Evolutionary conservation across 495 filamentous ascomycete species (phyloP), one percentile per base, ranked within the genome.

Genomic region (Astrocystis sublimbata): DNA sequence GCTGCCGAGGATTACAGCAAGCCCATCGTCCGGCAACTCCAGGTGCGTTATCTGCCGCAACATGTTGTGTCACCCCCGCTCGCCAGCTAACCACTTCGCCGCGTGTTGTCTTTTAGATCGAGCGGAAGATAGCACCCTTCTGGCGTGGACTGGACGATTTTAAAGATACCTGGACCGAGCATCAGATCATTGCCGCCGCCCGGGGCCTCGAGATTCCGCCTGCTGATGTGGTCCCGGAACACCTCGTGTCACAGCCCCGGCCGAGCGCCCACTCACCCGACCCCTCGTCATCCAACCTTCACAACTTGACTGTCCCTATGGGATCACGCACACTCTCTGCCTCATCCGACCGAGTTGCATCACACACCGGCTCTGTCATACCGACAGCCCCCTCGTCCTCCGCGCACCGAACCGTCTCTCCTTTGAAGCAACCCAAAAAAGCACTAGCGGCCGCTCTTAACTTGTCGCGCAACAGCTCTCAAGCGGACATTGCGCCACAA

Each of bases 1-100:
- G 91, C 93, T 3, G 79, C 86, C 17, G 94, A 98, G 73, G 94
- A 98, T 73, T 98, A 92, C 71, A 96, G 87, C 76, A 97, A 98
- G 71, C 79, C 80, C 41, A 81, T 93, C 31, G 94, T 98, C 42
- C 86, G 96, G 67, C 93, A 97, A 72, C 79, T 98, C 62, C 94
- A 96, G 88, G 92, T 96, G 80, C 66, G 81, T 60, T 33, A 52
- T 13, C 9, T 1, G 28, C 30, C 6, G 17, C 30, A 23, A 17
- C 49, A 52, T 5, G 26, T 15, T 30, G 17, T 30, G 19, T 23
- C 19, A 21, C 42, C 15, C 17, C 71, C 65, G 9, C 31, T 30
- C 17, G 24, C 15, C 26, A 2, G 52, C 64, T 67, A 65, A 71
- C 42, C 24, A n/a, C n/a, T n/a, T 12, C 70, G 45, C 68, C 28